phyloP scores from a whole-genome alignment of 179 eudicot genomes.

The Beta macrorhiza region DNA sequence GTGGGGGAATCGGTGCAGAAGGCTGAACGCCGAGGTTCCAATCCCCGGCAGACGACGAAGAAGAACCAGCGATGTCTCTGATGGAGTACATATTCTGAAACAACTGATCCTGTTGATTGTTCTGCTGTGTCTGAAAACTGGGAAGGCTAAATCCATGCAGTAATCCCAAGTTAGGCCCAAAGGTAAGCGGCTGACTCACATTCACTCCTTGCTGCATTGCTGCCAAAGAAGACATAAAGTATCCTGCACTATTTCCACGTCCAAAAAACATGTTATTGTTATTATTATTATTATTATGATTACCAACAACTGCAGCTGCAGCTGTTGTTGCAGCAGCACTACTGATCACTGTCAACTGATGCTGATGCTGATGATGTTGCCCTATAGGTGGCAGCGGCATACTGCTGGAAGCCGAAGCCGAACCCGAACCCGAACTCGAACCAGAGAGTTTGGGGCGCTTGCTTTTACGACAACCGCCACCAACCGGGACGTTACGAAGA shows the following conservation, averaged over 20 bases:
- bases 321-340: neutral
- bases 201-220: constrained; percentile 14
- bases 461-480: constrained; percentile 36
- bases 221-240: constrained; percentile 21
- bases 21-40: constrained; percentile 21
- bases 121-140: neutral
- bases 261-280: neutral
- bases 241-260: constrained; percentile 8
- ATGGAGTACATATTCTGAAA: constrained; percentile 25
- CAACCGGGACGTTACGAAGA: constrained; percentile 40
- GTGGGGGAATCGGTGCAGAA: neutral
- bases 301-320: neutral
- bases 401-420: neutral
- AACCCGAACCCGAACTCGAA: neutral
- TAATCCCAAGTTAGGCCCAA: constrained; percentile 28
- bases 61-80: constrained; percentile 5
- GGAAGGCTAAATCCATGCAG: constrained; percentile 26
- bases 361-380: neutral
- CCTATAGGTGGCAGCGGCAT: neutral
- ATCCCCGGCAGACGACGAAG: constrained; percentile 1
- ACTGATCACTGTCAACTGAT: too few species aligned
- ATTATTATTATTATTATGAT: neutral
- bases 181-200: constrained; percentile 15
- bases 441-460: constrained; percentile 28
- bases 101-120: neutral